These are phyloP conservation scores for Penicillium herquei DNA, from an alignment of 495 filamentous ascomycete species.

Conservation along the genomic window DNA sequence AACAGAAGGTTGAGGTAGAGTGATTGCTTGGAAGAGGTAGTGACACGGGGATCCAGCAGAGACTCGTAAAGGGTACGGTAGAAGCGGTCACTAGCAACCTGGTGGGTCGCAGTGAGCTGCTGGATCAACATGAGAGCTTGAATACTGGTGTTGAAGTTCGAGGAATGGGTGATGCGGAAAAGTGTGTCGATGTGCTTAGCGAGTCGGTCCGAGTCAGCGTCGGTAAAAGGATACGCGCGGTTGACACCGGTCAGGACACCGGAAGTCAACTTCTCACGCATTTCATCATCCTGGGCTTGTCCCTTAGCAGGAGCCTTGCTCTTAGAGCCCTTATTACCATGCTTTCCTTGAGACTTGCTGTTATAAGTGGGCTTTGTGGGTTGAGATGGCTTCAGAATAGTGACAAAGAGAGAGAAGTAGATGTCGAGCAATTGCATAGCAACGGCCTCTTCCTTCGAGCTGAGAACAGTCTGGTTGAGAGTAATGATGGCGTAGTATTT, in stretches of 20 bases:
- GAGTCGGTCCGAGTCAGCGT: slow-evolving; percentile 71
- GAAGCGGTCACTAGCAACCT: slow-evolving; percentile 79
- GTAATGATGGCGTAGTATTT: slow-evolving; percentile 97
- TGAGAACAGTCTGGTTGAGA: slow-evolving; percentile 91
- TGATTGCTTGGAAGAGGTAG: slow-evolving; percentile 89
- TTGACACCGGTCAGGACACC: slow-evolving; percentile 92
- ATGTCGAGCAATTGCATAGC: slow-evolving; percentile 79
- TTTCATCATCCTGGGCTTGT: slow-evolving; percentile 57
- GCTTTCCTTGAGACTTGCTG: slow-evolving; percentile 24
- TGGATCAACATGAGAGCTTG: slow-evolving; percentile 96
- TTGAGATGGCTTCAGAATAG: slow-evolving; percentile 63
- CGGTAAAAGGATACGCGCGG: slow-evolving; percentile 89
- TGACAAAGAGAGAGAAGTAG: slow-evolving; percentile 84
- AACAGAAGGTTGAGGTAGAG: slow-evolving; percentile 92
- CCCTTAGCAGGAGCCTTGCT: slow-evolving; percentile 50
- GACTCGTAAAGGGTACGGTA: slow-evolving; percentile 96
- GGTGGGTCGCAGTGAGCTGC: slow-evolving; percentile 78
- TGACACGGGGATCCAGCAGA: slow-evolving; percentile 81
- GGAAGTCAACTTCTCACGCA: slow-evolving; percentile 85
- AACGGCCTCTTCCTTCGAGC: slow-evolving; percentile 75
- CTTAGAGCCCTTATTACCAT: slow-evolving; percentile 21
- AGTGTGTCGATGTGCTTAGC: slow-evolving; percentile 89
- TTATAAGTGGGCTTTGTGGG: slow-evolving; percentile 19
- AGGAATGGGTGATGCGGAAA: slow-evolving; percentile 92
- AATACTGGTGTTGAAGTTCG: slow-evolving; percentile 97